phyloP scores from a whole-genome alignment of 805 yeast genomes.

The Jamesozyma piceae region DNA sequence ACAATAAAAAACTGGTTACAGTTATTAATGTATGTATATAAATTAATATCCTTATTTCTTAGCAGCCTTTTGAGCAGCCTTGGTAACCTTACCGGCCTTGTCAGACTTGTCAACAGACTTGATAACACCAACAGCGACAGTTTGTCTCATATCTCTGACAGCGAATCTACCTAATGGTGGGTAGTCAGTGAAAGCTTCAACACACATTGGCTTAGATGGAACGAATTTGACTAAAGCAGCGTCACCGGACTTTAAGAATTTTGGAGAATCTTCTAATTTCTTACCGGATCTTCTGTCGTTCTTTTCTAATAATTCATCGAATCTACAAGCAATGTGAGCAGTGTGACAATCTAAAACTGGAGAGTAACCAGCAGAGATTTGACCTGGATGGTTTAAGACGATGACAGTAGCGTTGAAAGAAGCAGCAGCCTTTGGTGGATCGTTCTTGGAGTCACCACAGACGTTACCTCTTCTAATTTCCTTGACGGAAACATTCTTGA shows the following conservation, averaged over 20 bases:
- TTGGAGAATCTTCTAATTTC: conserved; percentile 80
- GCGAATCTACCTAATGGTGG: conserved; percentile 97
- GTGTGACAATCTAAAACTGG: conserved; percentile 88
- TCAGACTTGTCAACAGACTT: conserved; percentile 85
- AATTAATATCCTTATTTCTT: conserved; percentile 26
- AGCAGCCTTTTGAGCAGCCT: conserved; percentile 19
- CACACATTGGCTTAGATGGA: conserved; percentile 87
- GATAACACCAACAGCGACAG: conserved; percentile 99
- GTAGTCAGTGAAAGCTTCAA: conserved; percentile 88
- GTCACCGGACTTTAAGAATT: conserved; percentile 92
- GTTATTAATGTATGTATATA: no score
- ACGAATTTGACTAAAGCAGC: conserved; percentile 88
- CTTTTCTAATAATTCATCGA: conserved; percentile 70
- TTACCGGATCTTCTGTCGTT: conserved; percentile 92
- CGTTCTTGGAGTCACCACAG: conserved; percentile 82
- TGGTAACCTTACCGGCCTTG: conserved; percentile 36
- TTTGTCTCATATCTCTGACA: conserved; percentile 99
- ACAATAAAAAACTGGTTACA: not conserved
- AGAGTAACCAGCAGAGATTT: conserved; percentile 81
- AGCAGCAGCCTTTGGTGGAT: conserved; percentile 71
- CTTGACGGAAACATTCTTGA: conserved; percentile 78
- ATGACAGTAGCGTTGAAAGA: conserved; percentile 82
- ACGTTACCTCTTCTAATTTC: conserved; percentile 91
- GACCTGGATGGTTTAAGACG: conserved; percentile 88
- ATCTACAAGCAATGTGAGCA: conserved; percentile 86